These are phyloP conservation scores for Claviceps sp. DNA, from an alignment of 2,329 filamentous ascomycete genomes.

Conservation along the genomic window DNA sequence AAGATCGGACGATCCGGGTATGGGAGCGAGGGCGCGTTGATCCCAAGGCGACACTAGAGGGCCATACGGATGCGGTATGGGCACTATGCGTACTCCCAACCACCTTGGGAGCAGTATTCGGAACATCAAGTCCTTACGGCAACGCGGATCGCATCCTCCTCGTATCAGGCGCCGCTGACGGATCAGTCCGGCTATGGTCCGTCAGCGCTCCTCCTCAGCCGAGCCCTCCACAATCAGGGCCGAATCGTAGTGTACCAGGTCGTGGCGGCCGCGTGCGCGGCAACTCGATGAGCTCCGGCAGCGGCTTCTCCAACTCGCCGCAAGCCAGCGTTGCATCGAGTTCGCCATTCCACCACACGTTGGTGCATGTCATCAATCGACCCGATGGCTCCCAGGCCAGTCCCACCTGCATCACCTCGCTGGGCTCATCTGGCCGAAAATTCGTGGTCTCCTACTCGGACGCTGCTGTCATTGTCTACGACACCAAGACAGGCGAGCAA, in stretches of 20 bases:
- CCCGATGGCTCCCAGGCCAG: slow-evolving; percentile 52
- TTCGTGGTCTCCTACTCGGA: slow-evolving; percentile 93
- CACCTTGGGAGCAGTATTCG: slow-evolving; percentile 68
- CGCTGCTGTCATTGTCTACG: slow-evolving; percentile 80
- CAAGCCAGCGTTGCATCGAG: slow-evolving; percentile 77
- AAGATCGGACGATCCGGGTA: slow-evolving; percentile 83
- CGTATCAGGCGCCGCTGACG: slow-evolving; percentile 85
- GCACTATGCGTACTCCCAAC: slow-evolving; percentile 83
- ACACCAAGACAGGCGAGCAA: slow-evolving; percentile 83
- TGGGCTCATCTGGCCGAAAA: slow-evolving; percentile 69
- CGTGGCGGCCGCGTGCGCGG: slow-evolving; percentile 65
- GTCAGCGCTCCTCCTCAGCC: slow-evolving; percentile 82
- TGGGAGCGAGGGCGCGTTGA: slow-evolving; percentile 94
- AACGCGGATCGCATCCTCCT: slow-evolving; percentile 75
- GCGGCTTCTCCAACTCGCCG: slow-evolving; percentile 78
- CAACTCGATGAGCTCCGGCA: slow-evolving; percentile 89
- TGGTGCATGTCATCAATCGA: slow-evolving; percentile 75
- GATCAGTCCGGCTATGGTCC: slow-evolving; percentile 85
- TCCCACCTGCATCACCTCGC: slow-evolving; percentile 82
- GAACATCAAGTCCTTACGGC: slow-evolving; percentile 59
- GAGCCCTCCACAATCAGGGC: slow-evolving; percentile 62
- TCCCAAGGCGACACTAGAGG: slow-evolving; percentile 85
- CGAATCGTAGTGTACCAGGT: slow-evolving; percentile 40
- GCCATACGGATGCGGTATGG: slow-evolving; percentile 94
- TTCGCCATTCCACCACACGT: slow-evolving; percentile 75